Evolutionary conservation across 495 filamentous ascomycete species (phyloP), one percentile per base, ranked within the genome.

Genomic region (Penicillium flavigenum): DNA sequence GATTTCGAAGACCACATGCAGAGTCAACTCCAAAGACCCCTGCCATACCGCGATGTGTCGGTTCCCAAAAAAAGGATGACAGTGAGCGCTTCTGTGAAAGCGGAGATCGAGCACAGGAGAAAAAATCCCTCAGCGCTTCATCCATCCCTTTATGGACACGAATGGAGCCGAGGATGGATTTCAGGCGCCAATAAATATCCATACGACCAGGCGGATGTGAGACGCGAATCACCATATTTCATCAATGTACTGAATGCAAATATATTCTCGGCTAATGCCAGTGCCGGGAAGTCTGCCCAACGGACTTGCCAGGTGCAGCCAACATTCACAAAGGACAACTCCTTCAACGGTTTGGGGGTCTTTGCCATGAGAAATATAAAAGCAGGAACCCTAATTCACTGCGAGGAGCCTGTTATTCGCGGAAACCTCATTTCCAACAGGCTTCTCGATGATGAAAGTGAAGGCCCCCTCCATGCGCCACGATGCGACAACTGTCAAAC

Each of bases 351-450:
- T 3, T 16, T 72, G 2, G 62, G 59, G 1, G 64, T 72, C 31
- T 63, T 65, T 31, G 71, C 71, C 3, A 65, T 46, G 2, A n/a
- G 24, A 22, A 16, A 56, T 16, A 72, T 72, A 45, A 39, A 43
- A 17, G 38, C 42, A 31, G 62, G 57, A 1, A 51, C 65, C 4
- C 2, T 70, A 1, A 60, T 72, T 38, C 62, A 66, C 48, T 58
- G 45, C 32, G 69, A 70, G 49, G 67, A 70, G 24, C 71, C 69
- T 6, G 63, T 59, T 4, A 63, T 70, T 17, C 63, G 71, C 32
- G 60, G 71, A 12, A 60, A 72, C 59, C 69, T 73, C 22, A 29
- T 43, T 16, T 39, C 52, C 24, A 32, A 57, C 47, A 27, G 26
- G 22, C 20, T 59, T 48, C 10, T 38, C 51, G 44, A 31, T 20